These are phyloP conservation scores for Lenwebbia sp. DNA, from an alignment of 345 rosid genomes.

Conservation along the genomic window DNA sequence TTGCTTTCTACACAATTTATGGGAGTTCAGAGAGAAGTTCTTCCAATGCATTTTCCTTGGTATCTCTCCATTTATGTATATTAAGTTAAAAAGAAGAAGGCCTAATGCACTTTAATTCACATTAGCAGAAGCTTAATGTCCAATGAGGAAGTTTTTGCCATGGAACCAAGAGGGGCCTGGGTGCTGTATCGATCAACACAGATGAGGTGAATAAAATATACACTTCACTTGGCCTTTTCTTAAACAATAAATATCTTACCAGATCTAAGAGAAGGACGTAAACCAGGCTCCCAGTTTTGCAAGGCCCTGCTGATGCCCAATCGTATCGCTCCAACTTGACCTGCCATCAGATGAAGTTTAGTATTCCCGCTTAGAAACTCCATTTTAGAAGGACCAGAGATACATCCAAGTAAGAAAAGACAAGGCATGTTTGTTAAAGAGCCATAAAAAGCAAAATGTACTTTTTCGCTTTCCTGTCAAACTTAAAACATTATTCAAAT, in stretches of 20 bases:
- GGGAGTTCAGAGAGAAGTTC: not conserved
- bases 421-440: not conserved
- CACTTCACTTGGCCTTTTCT: not conserved
- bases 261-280: constrained; percentile 69
- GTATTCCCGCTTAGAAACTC: not conserved
- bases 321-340: constrained; percentile 94
- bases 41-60: not conserved
- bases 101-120: not conserved
- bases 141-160: not conserved
- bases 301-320: constrained; percentile 87
- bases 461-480: not conserved
- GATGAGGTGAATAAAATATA: not conserved
- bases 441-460: not conserved
- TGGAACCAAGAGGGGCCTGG: not conserved
- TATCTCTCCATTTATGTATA: not conserved
- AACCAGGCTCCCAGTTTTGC: constrained; percentile 92
- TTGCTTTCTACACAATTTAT: not conserved
- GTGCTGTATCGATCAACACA: not conserved
- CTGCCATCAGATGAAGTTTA: constrained; percentile 22
- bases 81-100: not conserved
- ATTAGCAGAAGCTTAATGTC: not conserved
- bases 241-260: constrained; percentile 22
- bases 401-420: not conserved
- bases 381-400: not conserved
- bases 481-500: not conserved